A percentile compares a stretch with the other conserved stretches of the same genome.
phyloP scores from a whole-genome alignment of 2,329 filamentous ascomycete genomes.

The Chrysosporium queenslandicum region DNA sequence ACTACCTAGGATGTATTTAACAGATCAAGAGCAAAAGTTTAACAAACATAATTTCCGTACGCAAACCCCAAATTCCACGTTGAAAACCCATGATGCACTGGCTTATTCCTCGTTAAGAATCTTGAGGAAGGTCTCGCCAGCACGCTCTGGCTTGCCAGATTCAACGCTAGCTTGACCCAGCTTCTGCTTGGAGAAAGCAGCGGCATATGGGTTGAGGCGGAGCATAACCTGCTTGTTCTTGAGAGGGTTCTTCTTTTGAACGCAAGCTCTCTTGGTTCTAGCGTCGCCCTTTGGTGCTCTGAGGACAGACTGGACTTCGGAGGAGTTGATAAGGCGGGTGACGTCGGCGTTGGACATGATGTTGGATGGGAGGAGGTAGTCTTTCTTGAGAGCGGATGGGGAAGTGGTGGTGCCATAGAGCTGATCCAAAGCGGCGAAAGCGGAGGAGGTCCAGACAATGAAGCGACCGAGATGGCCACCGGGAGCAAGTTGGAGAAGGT shows the following conservation, averaged over 20 bases:
- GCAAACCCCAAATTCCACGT: slow-evolving; percentile 14
- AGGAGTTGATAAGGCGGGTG: slow-evolving; percentile 96
- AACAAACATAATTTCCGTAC: slow-evolving; percentile 18
- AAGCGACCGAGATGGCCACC: slow-evolving; percentile 98
- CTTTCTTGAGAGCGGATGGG: slow-evolving; percentile 90
- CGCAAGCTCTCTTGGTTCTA: slow-evolving; percentile 75
- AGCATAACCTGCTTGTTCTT: slow-evolving; percentile 98
- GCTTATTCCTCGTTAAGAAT: slow-evolving; percentile 45
- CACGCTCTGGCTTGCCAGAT: slow-evolving; percentile 50
- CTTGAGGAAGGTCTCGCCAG: slow-evolving; percentile 45
- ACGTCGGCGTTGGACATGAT: slow-evolving; percentile 90
- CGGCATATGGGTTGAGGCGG: slow-evolving; percentile 95
- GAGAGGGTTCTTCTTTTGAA: slow-evolving; percentile 99
- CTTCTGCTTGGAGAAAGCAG: slow-evolving; percentile 78
- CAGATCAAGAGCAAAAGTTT: slow-evolving; percentile 5
- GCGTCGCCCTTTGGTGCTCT: slow-evolving; percentile 82
- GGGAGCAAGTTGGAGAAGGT: slow-evolving; percentile 97
- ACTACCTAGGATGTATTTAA: slow-evolving; percentile 10
- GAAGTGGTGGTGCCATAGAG: slow-evolving; percentile 92
- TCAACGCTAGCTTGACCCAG: slow-evolving; percentile 61
- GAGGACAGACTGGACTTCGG: slow-evolving; percentile 94
- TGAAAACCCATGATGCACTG: slow-evolving; percentile 18
- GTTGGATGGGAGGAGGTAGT: slow-evolving; percentile 93
- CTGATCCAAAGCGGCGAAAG: slow-evolving; percentile 91
- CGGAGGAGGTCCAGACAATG: slow-evolving; percentile 96